Conservation (phyloP, 2,329 filamentous ascomycete genomes). For the Paraconiothyrium sp. region DNA sequence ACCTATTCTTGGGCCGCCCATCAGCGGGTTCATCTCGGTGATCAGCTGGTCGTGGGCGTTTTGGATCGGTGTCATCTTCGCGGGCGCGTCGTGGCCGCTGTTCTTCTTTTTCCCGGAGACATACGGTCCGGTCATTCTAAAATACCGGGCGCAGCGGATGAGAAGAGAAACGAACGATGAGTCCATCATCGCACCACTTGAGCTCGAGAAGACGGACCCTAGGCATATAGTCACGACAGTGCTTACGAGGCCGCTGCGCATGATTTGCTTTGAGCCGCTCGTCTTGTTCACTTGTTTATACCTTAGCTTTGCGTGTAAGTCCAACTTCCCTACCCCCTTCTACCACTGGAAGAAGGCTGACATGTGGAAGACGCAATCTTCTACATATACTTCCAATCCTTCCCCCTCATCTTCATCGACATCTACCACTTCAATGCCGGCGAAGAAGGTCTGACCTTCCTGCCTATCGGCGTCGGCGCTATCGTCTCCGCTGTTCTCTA, state of each 20-base stretch:
- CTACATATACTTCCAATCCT: slow-evolving; percentile 81
- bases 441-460: slow-evolving; percentile 72
- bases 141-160: slow-evolving; percentile 64
- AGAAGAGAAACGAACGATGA: slow-evolving; percentile 64
- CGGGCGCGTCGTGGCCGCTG: slow-evolving; percentile 67
- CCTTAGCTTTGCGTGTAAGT: slow-evolving; percentile 67
- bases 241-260: slow-evolving; percentile 74
- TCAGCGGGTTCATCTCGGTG: slow-evolving; percentile 69
- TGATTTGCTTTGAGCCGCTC: slow-evolving; percentile 78
- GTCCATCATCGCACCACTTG: slow-evolving; percentile 67
- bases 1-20: slow-evolving; percentile 71
- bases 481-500: slow-evolving; percentile 68
- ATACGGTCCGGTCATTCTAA: slow-evolving; percentile 56
- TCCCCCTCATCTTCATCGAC: slow-evolving; percentile 70
- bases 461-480: slow-evolving; percentile 73
- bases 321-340: slow-evolving; percentile 3
- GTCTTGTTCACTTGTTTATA: slow-evolving; percentile 77
- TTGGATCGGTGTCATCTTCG: slow-evolving; percentile 75
- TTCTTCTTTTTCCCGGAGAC: slow-evolving; percentile 68
- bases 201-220: slow-evolving; percentile 68
- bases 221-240: slow-evolving; percentile 73
- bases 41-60: slow-evolving; percentile 76
- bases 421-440: slow-evolving; percentile 72
- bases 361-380: slow-evolving; percentile 59
- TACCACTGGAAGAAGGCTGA: background rate